Conservation (phyloP, 2,329 filamentous ascomycete species). For the Fusarium pilosicola region DNA sequence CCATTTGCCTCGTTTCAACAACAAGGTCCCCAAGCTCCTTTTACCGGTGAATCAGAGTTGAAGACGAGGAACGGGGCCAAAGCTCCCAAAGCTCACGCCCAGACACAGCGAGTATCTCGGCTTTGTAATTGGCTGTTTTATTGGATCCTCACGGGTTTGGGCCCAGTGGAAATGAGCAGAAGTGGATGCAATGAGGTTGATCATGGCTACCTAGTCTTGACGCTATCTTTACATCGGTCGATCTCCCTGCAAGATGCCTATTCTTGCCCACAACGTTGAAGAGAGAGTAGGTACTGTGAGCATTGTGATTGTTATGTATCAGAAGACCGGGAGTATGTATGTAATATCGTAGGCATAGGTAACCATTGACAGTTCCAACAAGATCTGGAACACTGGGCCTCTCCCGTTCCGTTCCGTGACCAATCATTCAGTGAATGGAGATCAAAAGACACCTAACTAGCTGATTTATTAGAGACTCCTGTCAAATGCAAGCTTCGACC, state of each 20-base stretch:
- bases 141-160: slow-evolving; percentile 3
- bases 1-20: not conserved
- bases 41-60: slow-evolving; percentile 1
- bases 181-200: slow-evolving; percentile 33
- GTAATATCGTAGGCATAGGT: slow-evolving; percentile 6
- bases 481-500: slow-evolving; percentile 15
- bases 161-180: slow-evolving; percentile 39
- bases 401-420: slow-evolving; percentile 30
- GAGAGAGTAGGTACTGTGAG: not conserved
- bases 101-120: slow-evolving; percentile 20
- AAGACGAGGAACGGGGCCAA: slow-evolving; percentile 16
- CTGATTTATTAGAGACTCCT: not conserved
- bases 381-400: too few species aligned
- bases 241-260: slow-evolving; percentile 12
- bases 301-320: not conserved
- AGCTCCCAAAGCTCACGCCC: slow-evolving; percentile 17
- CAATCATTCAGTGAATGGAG: slow-evolving; percentile 1
- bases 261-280: not conserved
- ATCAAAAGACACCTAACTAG: not conserved
- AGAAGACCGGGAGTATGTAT: not conserved
- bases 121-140: slow-evolving; percentile 31
- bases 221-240: slow-evolving; percentile 34
- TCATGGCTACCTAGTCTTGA: slow-evolving; percentile 14
- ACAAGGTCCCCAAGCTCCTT: not conserved
- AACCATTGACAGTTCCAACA: not conserved